phyloP scores from a whole-genome alignment of 1,284 basidiomycete genomes.

The Erythrobasidium hasegawianum region DNA sequence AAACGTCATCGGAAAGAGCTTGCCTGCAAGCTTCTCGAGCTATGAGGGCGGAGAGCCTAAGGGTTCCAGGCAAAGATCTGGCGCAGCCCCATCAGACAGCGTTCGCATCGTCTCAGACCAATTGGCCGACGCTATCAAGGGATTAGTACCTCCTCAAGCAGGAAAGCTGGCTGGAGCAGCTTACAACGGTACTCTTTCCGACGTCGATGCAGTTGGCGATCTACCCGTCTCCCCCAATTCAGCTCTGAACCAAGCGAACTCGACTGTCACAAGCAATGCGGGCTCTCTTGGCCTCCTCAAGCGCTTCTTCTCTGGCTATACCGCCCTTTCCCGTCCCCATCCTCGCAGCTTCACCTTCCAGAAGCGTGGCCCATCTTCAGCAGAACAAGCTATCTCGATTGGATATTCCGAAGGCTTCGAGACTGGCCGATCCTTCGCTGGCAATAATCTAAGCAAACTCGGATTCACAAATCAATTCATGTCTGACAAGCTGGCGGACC shows the following conservation, averaged over 20 bases:
- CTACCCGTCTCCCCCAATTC: background rate
- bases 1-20: background rate
- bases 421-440: conserved; percentile 5
- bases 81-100: conserved; percentile 83
- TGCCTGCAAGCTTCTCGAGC: conserved; percentile 2
- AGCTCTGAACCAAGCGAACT: background rate
- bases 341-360: background rate
- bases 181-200: conserved; percentile 1
- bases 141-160: background rate
- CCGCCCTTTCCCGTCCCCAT: background rate
- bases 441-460: background rate
- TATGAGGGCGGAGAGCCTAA: conserved; percentile 51
- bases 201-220: background rate
- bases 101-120: background rate
- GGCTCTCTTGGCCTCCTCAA: background rate
- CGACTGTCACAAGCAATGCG: background rate
- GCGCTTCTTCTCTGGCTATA: background rate
- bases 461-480: background rate
- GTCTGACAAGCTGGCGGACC: background rate
- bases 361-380: background rate
- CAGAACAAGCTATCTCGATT: background rate
- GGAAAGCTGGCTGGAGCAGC: background rate
- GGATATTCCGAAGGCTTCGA: conserved; percentile 1
- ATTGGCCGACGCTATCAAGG: background rate
- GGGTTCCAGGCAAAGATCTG: conserved; percentile 76